Conservation (phyloP, 805 yeast species). For the Pichia scutulata region DNA sequence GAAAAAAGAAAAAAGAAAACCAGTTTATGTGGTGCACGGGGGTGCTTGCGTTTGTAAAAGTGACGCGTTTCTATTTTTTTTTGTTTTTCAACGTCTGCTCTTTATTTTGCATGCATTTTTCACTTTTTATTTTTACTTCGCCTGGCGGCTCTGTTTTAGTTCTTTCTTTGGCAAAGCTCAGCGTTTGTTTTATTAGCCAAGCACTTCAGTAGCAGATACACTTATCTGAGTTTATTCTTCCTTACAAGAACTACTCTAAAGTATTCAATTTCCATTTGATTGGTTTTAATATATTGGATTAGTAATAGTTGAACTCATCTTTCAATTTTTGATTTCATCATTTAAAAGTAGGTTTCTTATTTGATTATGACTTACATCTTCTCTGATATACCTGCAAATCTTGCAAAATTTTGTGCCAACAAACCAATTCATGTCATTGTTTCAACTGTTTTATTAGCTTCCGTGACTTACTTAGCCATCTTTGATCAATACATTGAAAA, state of each 20-base stretch:
- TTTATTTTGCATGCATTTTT: background rate
- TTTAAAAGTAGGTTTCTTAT: background rate
- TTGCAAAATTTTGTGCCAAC: conserved; percentile 51
- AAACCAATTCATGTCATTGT: conserved; percentile 85
- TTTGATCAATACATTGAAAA: conserved; percentile 48
- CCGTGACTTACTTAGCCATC: conserved; percentile 70
- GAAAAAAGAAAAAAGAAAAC: too few relatives aligned
- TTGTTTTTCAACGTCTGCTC: too few relatives aligned
- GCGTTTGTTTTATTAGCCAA: background rate
- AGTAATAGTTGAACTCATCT: background rate
- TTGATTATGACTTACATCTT: conserved; percentile 12
- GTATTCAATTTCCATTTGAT: background rate
- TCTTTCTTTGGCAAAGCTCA: background rate
- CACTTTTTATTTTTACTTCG: background rate
- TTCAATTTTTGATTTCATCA: background rate
- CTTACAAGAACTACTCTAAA: background rate
- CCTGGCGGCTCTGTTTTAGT: background rate
- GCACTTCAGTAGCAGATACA: background rate
- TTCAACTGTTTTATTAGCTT: conserved; percentile 62
- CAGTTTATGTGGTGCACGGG: background rate
- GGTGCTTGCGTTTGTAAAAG: background rate
- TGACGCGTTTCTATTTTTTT: background rate
- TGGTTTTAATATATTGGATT: background rate
- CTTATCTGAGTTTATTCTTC: background rate
- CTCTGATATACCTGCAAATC: conserved; percentile 22